Conservation (phyloP, 75 land plant genomes). For the Pinus taeda region DNA sequence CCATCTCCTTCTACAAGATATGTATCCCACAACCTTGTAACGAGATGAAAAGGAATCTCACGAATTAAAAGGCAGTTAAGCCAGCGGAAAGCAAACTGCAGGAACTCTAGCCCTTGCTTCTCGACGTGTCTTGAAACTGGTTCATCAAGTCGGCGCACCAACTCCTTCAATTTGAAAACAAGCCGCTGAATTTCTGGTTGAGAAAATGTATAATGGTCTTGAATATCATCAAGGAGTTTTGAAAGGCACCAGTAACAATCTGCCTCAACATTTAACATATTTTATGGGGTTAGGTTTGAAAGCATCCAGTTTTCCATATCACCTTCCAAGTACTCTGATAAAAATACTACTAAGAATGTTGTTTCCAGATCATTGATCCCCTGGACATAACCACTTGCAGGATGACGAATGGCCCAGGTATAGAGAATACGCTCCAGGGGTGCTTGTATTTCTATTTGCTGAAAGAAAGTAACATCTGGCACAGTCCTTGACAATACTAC, state of each 20-base stretch:
- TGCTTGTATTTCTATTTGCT: too few relatives aligned
- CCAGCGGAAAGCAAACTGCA: constrained; percentile 99
- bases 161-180: constrained; percentile 94
- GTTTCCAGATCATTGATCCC: constrained; percentile 99
- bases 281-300: constrained; percentile 50
- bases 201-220: constrained; percentile 99
- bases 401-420: constrained; percentile 99
- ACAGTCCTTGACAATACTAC: too few relatives aligned
- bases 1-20: constrained; percentile 98
- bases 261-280: constrained; percentile 74
- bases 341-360: constrained; percentile 92
- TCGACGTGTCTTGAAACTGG: constrained; percentile 95
- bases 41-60: constrained; percentile 95
- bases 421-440: too few relatives aligned
- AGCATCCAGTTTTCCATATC: constrained; percentile 77
- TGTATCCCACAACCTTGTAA: constrained; percentile 98
- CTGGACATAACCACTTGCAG: constrained; percentile 99
- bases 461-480: too few relatives aligned
- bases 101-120: constrained; percentile 94
- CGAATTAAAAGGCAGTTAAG: constrained; percentile 96
- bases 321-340: constrained; percentile 87
- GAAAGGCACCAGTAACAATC: constrained; percentile 97
- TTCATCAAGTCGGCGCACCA: constrained; percentile 94
- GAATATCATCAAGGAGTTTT: constrained; percentile 95
- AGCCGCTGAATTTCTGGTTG: constrained; percentile 99